Evolutionary conservation across 75 land plant species (phyloP), one percentile per base, ranked within the genome.

Genomic region (Isoetes taiwanensis): DNA sequence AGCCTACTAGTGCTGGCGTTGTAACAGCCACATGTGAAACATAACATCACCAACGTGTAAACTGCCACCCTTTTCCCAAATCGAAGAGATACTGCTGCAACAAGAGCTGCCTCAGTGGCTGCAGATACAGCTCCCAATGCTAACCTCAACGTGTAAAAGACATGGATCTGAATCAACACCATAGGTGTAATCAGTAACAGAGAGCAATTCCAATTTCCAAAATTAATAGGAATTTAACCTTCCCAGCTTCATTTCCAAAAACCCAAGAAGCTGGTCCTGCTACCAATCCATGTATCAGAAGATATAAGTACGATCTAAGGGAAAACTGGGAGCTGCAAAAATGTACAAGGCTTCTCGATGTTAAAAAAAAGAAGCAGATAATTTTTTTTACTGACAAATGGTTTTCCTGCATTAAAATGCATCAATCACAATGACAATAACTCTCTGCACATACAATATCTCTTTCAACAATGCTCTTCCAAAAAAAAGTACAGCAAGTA

Each of bases 1-100:
- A 34, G 56, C 91, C 63, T 71, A 94, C 99, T 94, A 43, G 99
- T 94, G 77, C 91, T 89, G 39, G 99, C 96, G 67, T 77, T 82
- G 62, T 72, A 94, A 72, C 96, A 85, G 57, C 99, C 99, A 72
- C 87, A 89, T 12, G 97, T 77, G 42, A 94, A 68, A 72, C 97
- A 90, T 4, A 94, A 77, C 73, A 94, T 72, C 61, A 85, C 80
- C 23, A 94, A 64, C 14, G 91, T 75, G 57, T 90, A 85, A 30
- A 72, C 62, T 21, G 85, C 96, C 54, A 89, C 58, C 28, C 99
- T 86, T 57, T 70, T 78, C 43, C 99, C 99, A 69, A 72, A 89
- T 69, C 74, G 78, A 46, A 66, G 73, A 23, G 90, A 80, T 10
- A 82, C 74, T 28, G 86, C 84, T 57, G 83, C 78, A 2, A 94